Evolutionary conservation across 139 green algal genomes (phyloP), one percentile per base, ranked within the genome.

Genomic region (Haematococcus sp.): DNA sequence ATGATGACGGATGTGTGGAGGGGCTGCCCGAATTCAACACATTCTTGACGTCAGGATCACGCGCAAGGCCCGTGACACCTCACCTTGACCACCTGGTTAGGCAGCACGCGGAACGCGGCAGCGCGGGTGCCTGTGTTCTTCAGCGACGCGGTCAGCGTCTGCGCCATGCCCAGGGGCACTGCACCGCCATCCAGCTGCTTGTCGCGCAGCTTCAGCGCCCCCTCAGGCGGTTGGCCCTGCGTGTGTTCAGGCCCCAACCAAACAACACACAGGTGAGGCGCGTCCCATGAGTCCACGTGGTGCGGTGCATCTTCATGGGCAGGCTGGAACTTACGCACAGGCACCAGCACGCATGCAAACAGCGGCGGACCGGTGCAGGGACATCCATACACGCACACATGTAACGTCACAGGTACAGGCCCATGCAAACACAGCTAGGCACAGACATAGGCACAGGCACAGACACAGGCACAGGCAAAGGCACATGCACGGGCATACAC

Each of bases 101-200:
- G 65, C 0, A 76, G 61, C 56, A 83, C 77, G 58, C 72, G 43
- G 77, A 71, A 83, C 0, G 68, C 59, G 23, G 72, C 74, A 13
- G 77, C 74, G 30, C 68, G 58, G 16, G 27, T 81, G 46, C 79
- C 79, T 7, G 25, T 17, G 59, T 81, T 85, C 25, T 33, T 54
- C 32, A 86, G 66, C 73, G 79, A 70, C 44, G 84, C 71, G 28
- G 71, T 34, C 2, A 66, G 23, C 7, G 68, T 78, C 75, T 88
- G 82, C 40, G 77, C 75, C 31, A 77, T 54, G 44, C 77, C 82
- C 22, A 88, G 66, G 16, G 88, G 85, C 23, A 87, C 76, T 15
- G 73, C 66, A 0, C 81, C 81, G 2, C 86, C 77, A 55, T 85
- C 80, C 65, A 93, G 33, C 56, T 70, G 78, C 67, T 86, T 88